Base-by-base conservation (phyloP, 352 stramenopile species). In the Globisporangium ultimum region DNA sequence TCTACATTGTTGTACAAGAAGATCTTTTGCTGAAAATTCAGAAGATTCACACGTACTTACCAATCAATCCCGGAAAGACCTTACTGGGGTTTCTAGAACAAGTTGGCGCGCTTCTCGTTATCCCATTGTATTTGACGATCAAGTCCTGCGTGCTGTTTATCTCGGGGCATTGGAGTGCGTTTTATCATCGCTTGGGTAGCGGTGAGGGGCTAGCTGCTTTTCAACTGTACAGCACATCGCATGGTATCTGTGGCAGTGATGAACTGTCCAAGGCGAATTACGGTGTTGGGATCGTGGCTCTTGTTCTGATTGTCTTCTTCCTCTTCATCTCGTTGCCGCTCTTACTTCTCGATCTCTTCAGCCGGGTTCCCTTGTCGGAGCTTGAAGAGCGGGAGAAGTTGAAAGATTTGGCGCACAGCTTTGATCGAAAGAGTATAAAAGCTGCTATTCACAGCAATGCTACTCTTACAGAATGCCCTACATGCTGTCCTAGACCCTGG, bases 71-170 rank as follows among this genome's bases (percentile, higher is more conserved):
- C 1, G 72, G 72, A 0, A 82, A 82, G 47, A 54, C 48, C 1
- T 13, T 63, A 11, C 42, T 72, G 2, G 53, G 57, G 11, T 61
- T 78, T 15, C 45, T 84, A 0, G 76, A 87, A 50, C 76, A 87
- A 38, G 18, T 78, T 11, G 74, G 74, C 2, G 63, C 65, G 2
- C 48, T 87, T n/a, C 68, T 87, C 28, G 76, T 87, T 15, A 83
- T 82, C 15, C 74, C 74, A 10, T 46, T 84, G 42, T 81, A 83
- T 18, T 60, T 87, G 14, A 38, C 61, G 28, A 87, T 87, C 67
- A 87, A 87, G 52, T 80, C 75, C 41, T 80, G 73, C 47, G 74
- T 84, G 28, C 62, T 87, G 6, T 87, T 84, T 60, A 78, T 87
- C 38, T 74, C 76, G 8, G 48, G 66, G 2, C 65, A 75, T 20